A percentile compares a stretch with the other conserved stretches of the same genome.
These are phyloP conservation scores for Scheffersomyces cryptocercus DNA, from an alignment of 1,139 yeast genomes.

Conservation along the genomic window DNA sequence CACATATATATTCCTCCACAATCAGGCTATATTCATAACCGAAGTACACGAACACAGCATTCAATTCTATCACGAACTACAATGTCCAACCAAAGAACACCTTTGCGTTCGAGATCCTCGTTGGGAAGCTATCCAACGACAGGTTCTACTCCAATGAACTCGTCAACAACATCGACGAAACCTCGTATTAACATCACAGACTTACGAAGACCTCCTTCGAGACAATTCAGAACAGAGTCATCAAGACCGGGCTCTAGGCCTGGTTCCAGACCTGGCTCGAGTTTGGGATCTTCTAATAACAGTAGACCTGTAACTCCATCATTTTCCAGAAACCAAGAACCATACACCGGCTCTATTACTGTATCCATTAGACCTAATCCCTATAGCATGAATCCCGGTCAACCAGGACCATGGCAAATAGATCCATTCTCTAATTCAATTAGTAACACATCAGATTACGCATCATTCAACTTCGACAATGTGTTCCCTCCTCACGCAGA, in stretches of 20 bases:
- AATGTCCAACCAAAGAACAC: conserved; percentile 14
- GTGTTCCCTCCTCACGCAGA: conserved; percentile 58
- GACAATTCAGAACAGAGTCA: conserved; percentile 19
- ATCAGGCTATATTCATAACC: too few species aligned
- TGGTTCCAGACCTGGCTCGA: conserved; percentile 37
- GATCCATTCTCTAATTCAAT: conserved; percentile 41
- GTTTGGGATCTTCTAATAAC: background rate
- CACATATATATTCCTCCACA: too few species aligned
- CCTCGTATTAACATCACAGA: conserved; percentile 11
- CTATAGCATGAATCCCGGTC: conserved; percentile 23
- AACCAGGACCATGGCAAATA: conserved; percentile 45
- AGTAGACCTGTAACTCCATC: conserved; percentile 44
- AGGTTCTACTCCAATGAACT: conserved; percentile 1
- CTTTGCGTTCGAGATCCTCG: conserved; percentile 14
- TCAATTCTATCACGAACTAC: background rate
- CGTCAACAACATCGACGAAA: conserved; percentile 8
- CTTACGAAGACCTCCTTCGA: conserved; percentile 23
- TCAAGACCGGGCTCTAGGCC: conserved; percentile 31
- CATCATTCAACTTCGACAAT: conserved; percentile 69
- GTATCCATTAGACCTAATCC: conserved; percentile 61
- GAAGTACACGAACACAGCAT: too few species aligned
- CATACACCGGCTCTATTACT: conserved; percentile 51
- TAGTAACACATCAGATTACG: conserved; percentile 49
- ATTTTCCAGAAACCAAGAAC: conserved; percentile 27
- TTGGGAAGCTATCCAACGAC: conserved; percentile 9